These are phyloP conservation scores for Fusarium sp. DNA, from an alignment of 2,329 filamentous ascomycete genomes.

Conservation along the genomic window DNA sequence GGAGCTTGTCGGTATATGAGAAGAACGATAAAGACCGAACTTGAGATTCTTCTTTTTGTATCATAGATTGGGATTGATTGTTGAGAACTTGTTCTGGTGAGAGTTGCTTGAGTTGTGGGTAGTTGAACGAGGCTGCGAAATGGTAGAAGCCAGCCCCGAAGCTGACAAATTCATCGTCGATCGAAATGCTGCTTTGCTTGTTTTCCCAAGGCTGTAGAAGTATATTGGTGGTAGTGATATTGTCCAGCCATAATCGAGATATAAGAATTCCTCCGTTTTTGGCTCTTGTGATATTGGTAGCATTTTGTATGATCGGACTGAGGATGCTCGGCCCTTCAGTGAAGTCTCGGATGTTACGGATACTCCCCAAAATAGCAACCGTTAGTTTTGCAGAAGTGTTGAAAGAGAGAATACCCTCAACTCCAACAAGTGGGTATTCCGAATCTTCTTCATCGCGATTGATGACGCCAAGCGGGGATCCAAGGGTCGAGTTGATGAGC, in stretches of 20 bases:
- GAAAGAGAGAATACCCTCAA: slow-evolving; percentile 65
- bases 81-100: slow-evolving; percentile 62
- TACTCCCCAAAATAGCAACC: slow-evolving; percentile 69
- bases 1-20: slow-evolving; percentile 70
- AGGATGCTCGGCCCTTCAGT: slow-evolving; percentile 67
- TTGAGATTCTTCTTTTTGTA: slow-evolving; percentile 47
- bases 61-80: slow-evolving; percentile 57
- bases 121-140: slow-evolving; percentile 70
- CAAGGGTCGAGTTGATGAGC: slow-evolving; percentile 61
- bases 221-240: slow-evolving; percentile 66
- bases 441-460: slow-evolving; percentile 47
- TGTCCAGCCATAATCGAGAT: slow-evolving; percentile 70
- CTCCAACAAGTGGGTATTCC: slow-evolving; percentile 60
- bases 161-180: slow-evolving; percentile 56
- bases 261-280: slow-evolving; percentile 59
- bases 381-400: slow-evolving; percentile 67
- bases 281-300: slow-evolving; percentile 55
- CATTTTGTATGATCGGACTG: slow-evolving; percentile 64
- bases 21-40: slow-evolving; percentile 63
- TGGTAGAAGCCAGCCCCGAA: slow-evolving; percentile 66
- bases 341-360: slow-evolving; percentile 71
- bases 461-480: slow-evolving; percentile 60
- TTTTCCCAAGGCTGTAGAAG: slow-evolving; percentile 55
- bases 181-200: slow-evolving; percentile 27
- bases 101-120: slow-evolving; percentile 69